phyloP scores from a whole-genome alignment of 2,329 filamentous ascomycete genomes.

The Curvularia sp. region DNA sequence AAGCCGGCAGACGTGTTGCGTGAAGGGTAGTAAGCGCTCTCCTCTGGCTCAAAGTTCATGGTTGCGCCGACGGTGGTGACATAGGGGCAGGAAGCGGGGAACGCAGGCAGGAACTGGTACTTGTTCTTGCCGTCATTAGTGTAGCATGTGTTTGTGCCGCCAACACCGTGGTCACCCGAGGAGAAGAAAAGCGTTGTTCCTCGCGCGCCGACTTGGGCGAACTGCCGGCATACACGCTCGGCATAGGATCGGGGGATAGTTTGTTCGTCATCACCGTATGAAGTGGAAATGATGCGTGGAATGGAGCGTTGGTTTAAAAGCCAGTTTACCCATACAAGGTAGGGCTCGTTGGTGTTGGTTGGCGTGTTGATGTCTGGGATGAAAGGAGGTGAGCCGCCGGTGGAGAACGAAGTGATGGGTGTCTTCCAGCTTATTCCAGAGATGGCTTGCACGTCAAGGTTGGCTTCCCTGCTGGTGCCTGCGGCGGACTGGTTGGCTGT shows the following conservation, averaged over 20 bases:
- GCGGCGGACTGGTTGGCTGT: constrained; percentile 40
- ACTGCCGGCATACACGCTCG: constrained; percentile 67
- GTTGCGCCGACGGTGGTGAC: constrained; percentile 72
- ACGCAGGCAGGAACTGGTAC: constrained; percentile 65
- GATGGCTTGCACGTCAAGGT: constrained; percentile 69
- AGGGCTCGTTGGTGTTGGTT: constrained; percentile 71
- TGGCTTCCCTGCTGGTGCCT: constrained; percentile 63
- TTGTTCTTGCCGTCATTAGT: constrained; percentile 66
- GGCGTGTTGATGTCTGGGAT: constrained; percentile 57
- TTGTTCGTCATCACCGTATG: constrained; percentile 73
- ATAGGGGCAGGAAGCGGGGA: constrained; percentile 72
- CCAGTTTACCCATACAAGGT: constrained; percentile 68
- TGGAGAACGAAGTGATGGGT: constrained; percentile 65
- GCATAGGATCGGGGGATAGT: constrained; percentile 68
- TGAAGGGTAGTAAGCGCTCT: constrained; percentile 52
- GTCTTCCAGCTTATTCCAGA: constrained; percentile 63
- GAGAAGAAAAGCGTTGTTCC: constrained; percentile 71
- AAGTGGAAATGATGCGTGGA: constrained; percentile 69
- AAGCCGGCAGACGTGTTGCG: constrained; percentile 42
- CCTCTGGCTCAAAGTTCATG: constrained; percentile 61
- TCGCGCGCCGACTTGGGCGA: constrained; percentile 70
- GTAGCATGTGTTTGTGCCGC: constrained; percentile 60
- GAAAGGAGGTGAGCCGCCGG: constrained; percentile 64
- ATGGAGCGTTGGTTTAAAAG: constrained; percentile 64
- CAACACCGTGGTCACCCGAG: constrained; percentile 68